Base-by-base conservation (phyloP, 2,329 filamentous ascomycete genomes). In the Colletotrichum spinosum region DNA sequence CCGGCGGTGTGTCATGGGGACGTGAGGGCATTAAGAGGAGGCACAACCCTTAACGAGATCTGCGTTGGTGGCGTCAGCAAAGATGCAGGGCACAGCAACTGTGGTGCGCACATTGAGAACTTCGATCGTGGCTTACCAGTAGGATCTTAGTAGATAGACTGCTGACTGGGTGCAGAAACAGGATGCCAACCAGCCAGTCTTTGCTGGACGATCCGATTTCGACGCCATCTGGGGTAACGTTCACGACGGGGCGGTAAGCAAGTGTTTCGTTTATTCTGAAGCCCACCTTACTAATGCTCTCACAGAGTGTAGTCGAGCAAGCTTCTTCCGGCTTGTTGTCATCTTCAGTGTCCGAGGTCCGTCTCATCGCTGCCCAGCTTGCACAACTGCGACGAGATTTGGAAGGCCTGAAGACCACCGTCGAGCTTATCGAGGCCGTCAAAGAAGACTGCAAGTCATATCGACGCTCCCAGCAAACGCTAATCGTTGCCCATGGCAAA, bases 151-250 rank as follows among this genome's bases (percentile, higher is more conserved):
- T 51, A 52, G 55, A 37, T 39, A 48, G 55, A 37, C 44, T 60
- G 34, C 56, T 55, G 51, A 65, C 57, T 48, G 57, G 56, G 34
- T 49, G 62, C 49, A 65, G 57, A 46, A 13, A 33, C 44, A 55
- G 17, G n/a, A 49, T 54, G 51, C 51, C 13, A 12, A 46, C 44
- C 25, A 3, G 25, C 25, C 25, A 25, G 25, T 25, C 25, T 25
- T 25, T 25, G 25, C 25, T 25, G 25, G 25, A 25, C 25, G 25
- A 25, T 25, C 25, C 34, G 9, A 12, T 8, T 10, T 12, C 44
- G 42, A 45, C 8, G 13, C 37, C 35, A 25, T 57, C 34, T 13
- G 37, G 13, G 2, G 4, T 25, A 39, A 37, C 45, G 17, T 57
- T 33, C 37, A 10, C 8, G 48, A 51, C 34, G 48, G 37, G 48